Conservation (phyloP, 768 basidiomycete species). For the Leccinum sublutescens region DNA sequence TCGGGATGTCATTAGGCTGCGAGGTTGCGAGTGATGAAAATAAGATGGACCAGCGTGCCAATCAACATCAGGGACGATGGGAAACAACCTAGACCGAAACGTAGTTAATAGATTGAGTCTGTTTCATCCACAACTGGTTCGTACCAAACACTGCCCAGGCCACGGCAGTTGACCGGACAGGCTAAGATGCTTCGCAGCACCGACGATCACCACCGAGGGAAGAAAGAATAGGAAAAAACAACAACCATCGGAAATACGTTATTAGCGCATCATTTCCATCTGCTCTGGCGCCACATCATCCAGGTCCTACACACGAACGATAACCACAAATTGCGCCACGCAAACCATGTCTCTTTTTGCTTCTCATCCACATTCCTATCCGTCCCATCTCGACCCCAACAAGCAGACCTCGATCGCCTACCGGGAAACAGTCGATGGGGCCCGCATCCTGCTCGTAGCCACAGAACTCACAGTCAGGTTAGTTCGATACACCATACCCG, state of each 20-base stretch:
- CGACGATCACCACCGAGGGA: background rate
- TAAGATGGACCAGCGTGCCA: background rate
- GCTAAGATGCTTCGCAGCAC: background rate
- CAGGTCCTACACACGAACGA: constrained; percentile 9
- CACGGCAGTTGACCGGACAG: background rate
- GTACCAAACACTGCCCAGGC: constrained; percentile 12
- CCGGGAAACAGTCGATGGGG: constrained; percentile 25
- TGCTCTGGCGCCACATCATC: constrained; percentile 2
- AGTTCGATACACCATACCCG: constrained; percentile 66
- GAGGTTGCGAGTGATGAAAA: constrained; percentile 1
- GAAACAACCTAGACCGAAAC: constrained; percentile 3
- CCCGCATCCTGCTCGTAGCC: constrained; percentile 40
- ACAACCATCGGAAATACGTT: constrained; percentile 7
- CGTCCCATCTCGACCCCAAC: background rate
- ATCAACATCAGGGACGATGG: background rate
- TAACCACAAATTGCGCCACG: constrained; percentile 9
- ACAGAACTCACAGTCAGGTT: constrained; percentile 17
- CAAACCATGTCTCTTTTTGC: background rate
- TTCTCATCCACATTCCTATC: constrained; percentile 4
- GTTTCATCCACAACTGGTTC: constrained; percentile 4
- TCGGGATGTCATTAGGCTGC: constrained; percentile 4
- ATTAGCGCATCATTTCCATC: constrained; percentile 12
- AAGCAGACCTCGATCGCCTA: constrained; percentile 7
- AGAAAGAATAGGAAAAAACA: constrained; percentile 1
- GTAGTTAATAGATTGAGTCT: constrained; percentile 5